These are phyloP conservation scores for Kodamaea neixiangensis DNA, from an alignment of 805 yeast genomes.

Conservation along the genomic window DNA sequence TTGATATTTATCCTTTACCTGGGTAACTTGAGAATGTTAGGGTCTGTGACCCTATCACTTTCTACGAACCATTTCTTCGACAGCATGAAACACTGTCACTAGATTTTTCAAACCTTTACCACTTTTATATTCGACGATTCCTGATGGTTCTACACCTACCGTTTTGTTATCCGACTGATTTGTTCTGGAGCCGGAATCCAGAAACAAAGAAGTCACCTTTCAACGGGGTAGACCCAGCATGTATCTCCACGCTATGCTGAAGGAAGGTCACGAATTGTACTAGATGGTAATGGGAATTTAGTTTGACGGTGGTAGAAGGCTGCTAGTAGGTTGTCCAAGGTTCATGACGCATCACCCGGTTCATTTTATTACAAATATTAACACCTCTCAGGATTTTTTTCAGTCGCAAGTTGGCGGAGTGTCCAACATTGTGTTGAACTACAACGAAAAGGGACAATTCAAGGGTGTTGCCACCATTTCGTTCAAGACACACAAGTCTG, in stretches of 20 bases:
- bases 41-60: background rate
- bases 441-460: constrained; percentile 86
- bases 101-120: background rate
- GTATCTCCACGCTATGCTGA: too few relatives aligned
- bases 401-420: constrained; percentile 86
- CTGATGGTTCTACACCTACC: too few relatives aligned
- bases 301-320: too few relatives aligned
- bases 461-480: constrained; percentile 89
- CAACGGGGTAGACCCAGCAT: too few relatives aligned
- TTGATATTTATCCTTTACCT: background rate
- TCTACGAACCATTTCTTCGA: background rate
- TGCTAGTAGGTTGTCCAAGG: background rate
- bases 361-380: constrained; percentile 1
- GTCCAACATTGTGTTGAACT: constrained; percentile 65
- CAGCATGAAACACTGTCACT: background rate
- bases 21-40: background rate
- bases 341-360: background rate
- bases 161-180: too few relatives aligned
- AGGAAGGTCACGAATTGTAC: too few relatives aligned
- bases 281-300: too few relatives aligned
- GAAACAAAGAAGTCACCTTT: too few relatives aligned
- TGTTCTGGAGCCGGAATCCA: too few relatives aligned
- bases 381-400: constrained; percentile 73
- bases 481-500: constrained; percentile 69
- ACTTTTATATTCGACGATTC: background rate